These are phyloP conservation scores for Gynochthodes officinalis DNA, from an alignment of 257 asterid species.

Conservation along the genomic window DNA sequence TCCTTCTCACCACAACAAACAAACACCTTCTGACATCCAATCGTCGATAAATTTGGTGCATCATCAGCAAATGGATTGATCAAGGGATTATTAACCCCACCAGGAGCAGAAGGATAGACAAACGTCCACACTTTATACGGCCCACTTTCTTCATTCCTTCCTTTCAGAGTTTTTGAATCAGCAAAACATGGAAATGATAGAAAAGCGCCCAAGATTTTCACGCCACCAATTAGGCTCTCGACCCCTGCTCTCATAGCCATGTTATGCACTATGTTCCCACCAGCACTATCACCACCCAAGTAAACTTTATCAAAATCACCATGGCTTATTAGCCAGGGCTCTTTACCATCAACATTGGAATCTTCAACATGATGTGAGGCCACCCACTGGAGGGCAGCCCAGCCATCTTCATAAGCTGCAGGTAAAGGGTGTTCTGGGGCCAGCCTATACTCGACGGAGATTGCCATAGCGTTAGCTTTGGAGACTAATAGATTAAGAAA, in stretches of 20 bases:
- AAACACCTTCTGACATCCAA: constrained; percentile 19
- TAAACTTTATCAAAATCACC: constrained; percentile 35
- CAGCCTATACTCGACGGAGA: constrained; percentile 37
- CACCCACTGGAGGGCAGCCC: constrained; percentile 35
- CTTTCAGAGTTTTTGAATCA: neutral
- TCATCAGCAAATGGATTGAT: constrained; percentile 21
- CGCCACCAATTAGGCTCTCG: constrained; percentile 8
- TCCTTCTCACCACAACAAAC: constrained; percentile 23
- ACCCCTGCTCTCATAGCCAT: constrained; percentile 13
- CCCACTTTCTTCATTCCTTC: neutral
- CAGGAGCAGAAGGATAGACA: constrained; percentile 21
- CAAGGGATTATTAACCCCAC: constrained; percentile 23
- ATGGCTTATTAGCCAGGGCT: constrained; percentile 29
- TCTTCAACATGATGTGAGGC: constrained; percentile 7
- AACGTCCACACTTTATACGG: neutral
- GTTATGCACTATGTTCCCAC: constrained; percentile 31
- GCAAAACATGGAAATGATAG: constrained; percentile 28
- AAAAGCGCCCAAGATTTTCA: constrained; percentile 33
- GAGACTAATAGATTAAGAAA: constrained; percentile 11
- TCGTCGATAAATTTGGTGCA: constrained; percentile 7
- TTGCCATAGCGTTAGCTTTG: constrained; percentile 12
- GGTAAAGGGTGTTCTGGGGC: constrained; percentile 57
- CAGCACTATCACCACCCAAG: constrained; percentile 41
- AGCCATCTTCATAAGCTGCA: constrained; percentile 42
- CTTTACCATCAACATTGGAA: neutral